A percentile compares a stretch with the other conserved stretches of the same genome.
Conservation (phyloP, 352 stramenopile species). For the Phytophthora sansomeana region DNA sequence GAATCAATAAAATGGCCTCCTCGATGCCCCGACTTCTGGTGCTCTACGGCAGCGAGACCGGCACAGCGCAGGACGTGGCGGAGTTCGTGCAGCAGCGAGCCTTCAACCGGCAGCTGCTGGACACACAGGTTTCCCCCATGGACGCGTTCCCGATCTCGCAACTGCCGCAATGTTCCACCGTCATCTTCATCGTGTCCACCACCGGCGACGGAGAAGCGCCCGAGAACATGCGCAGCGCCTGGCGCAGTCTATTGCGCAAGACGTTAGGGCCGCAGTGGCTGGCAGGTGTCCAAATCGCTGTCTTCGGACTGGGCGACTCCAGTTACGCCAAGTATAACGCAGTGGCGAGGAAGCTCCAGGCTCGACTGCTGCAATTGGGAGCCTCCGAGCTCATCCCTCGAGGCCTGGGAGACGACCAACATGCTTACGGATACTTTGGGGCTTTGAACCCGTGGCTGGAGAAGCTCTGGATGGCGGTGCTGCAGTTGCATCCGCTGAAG, state of each 20-base stretch:
- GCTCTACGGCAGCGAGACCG: constrained; percentile 93
- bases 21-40: constrained; percentile 67
- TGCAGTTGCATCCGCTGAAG: constrained; percentile 59
- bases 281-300: constrained; percentile 68
- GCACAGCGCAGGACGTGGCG: constrained; percentile 88
- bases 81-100: constrained; percentile 79
- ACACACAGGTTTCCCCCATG: constrained; percentile 65
- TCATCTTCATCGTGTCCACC: constrained; percentile 92
- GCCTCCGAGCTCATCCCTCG: constrained; percentile 75
- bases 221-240: constrained; percentile 90
- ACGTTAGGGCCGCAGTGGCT: constrained; percentile 79
- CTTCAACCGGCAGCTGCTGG: constrained; percentile 60
- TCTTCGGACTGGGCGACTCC: constrained; percentile 94
- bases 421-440: constrained; percentile 86
- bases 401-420: constrained; percentile 91
- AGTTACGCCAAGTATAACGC: constrained; percentile 95
- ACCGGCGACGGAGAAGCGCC: constrained; percentile 93
- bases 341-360: constrained; percentile 85
- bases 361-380: constrained; percentile 88
- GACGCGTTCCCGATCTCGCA: constrained; percentile 72
- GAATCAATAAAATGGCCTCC: constrained; percentile 14
- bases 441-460: constrained; percentile 86
- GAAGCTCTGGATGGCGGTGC: constrained; percentile 68
- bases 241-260: constrained; percentile 89
- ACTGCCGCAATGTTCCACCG: constrained; percentile 55